Base-by-base conservation (phyloP, 805 yeast species). In the Spencermartinsiella europaea region DNA sequence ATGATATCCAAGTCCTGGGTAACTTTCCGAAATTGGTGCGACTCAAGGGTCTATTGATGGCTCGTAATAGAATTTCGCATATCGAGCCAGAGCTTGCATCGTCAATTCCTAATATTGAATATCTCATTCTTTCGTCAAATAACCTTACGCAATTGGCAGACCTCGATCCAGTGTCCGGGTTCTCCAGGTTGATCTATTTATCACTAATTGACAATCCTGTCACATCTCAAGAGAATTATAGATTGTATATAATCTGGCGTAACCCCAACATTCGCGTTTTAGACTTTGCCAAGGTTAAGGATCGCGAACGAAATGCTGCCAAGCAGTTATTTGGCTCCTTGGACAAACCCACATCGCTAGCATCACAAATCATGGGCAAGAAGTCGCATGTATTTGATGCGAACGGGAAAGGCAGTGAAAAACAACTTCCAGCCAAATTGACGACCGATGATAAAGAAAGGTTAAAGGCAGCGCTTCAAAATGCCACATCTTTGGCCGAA, bases 401-500 rank as follows among this genome's bases (percentile, higher is more conserved):
- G 34, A 19, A n/a, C n/a, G 50, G 45, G 27, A 61, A 65, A 16
- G 57, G 63, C 17, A 36, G 67, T 42, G 58, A 64, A 21, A 61
- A 71, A 61, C 60, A 63, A 31, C 55, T 54, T 16, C 69, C 69
- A 0, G 69, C 72, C 15, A 60, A 65, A 21, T 68, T 86, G 55
- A 69, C 81, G 1, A 75, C 70, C 0, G 78, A 74, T 31, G 88
- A 82, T 34, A 74, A 71, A 47, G 62, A 64, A 12, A 64, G 66
- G 39, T 64, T 90, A 41, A 71, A 80, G 51, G 59, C 69, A 36
- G 74, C 78, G 51, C 68, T 90, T 46, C 71, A 73, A 44, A 68
- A 66, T 27, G 95, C 96, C 0, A 73, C 79, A 3, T 79, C 81
- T 43, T 60, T 90, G 47, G 85, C 76, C 4, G 96, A 90, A 52